Conservation (phyloP, 148 eudicot species). For the Cornus controversa region DNA sequence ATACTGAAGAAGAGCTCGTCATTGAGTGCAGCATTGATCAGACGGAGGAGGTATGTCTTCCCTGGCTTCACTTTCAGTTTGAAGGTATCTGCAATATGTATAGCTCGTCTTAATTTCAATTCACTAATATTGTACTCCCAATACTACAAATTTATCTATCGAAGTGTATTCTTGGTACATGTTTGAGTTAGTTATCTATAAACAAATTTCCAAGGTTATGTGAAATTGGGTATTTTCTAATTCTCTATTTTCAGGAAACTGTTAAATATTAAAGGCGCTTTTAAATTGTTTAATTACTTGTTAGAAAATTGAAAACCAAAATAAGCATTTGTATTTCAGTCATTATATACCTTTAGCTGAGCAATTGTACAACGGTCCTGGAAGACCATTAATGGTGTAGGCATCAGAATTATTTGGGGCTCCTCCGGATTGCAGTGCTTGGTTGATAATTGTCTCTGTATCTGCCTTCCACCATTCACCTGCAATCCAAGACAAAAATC, state of each 20-base stretch:
- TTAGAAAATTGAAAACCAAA: too few relatives aligned
- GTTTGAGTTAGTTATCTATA: too few relatives aligned
- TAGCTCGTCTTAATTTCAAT: too few relatives aligned
- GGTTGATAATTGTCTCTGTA: constrained; percentile 23
- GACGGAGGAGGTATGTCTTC: constrained; percentile 29
- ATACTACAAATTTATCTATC: too few relatives aligned
- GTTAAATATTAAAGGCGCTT: too few relatives aligned
- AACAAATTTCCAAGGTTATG: too few relatives aligned
- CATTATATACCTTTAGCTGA: constrained; percentile 28
- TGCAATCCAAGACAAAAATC: not conserved
- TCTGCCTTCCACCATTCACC: constrained; percentile 39
- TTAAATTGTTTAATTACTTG: too few relatives aligned
- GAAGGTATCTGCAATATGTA: constrained; percentile 23
- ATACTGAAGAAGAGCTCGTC: constrained; percentile 32
- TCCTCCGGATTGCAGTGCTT: constrained; percentile 26
- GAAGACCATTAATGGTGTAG: constrained; percentile 33
- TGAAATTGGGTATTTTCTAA: too few relatives aligned
- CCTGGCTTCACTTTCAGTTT: constrained; percentile 34
- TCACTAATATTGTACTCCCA: too few relatives aligned
- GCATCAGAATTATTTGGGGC: constrained; percentile 36
- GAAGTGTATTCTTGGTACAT: too few relatives aligned
- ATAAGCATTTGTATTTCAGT: not conserved
- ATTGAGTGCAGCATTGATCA: constrained; percentile 31
- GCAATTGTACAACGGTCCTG: constrained; percentile 31
- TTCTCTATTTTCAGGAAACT: too few relatives aligned